Base-by-base conservation (phyloP, 2,329 filamentous ascomycete species). In the Dothideomycetes sp. region DNA sequence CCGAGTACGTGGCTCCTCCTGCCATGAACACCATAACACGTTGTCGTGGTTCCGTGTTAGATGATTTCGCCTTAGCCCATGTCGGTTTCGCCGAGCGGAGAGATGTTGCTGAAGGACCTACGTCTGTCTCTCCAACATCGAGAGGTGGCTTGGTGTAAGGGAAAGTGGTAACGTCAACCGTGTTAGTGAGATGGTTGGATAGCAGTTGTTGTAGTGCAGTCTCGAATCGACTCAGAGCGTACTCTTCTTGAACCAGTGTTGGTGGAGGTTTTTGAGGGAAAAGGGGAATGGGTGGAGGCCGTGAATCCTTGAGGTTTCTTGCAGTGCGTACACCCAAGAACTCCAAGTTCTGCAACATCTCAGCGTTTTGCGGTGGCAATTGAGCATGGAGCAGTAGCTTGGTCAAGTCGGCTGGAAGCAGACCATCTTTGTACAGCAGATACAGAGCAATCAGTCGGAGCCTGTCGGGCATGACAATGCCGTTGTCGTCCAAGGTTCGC, bases 11-110 rank as follows among this genome's bases (percentile, higher is more conserved):
- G 15, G 91, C 91, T 31, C 91, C 91, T 33, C 91, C 91, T 1
- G 89, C 91, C 73, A 96, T 82, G 59, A 94, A 96, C 12, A 96
- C 80, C 45, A 98, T 84, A 40, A 96, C 74, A 38, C 91, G 79
- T 59, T 98, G 91, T 39, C 82, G 78, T 49, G 88, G 93, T 58
- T 96, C 89, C 45, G 71, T 76, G 18, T 49, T 55, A 19, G 78
- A 75, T 32, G 82, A 73, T 30, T 86, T 80, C 8, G 84, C 81
- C 39, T 85, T 84, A 2, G 91, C 91, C 91, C 91, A 98, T 29
- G 88, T 94, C 2, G 89, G 91, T 54, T 94, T 93, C 12, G 87
- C 87, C 8, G 85, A 84, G 44, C 91, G 82, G 17, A 98, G 73
- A 11, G 89, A 96, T 10, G 83, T 60, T 1, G 64, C 61, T 2